Percentiles rank a stretch among this genome's conserved stretches.
These are phyloP conservation scores for Fusarium albidum DNA, from an alignment of 2,329 filamentous ascomycete species.

Conservation along the genomic window DNA sequence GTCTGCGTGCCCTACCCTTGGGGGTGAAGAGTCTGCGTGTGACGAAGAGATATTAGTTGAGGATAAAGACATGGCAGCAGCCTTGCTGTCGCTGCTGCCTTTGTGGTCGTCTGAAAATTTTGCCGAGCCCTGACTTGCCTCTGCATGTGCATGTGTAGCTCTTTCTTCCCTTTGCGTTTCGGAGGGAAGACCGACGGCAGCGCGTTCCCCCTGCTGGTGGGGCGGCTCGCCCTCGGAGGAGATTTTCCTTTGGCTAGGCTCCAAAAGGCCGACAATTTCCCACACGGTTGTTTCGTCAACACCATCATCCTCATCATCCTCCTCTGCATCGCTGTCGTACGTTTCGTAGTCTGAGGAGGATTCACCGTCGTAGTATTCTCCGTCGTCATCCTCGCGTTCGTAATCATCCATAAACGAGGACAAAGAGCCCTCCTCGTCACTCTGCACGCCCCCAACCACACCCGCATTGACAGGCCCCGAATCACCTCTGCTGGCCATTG, in stretches of 20 bases:
- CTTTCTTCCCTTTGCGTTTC: constrained; percentile 16
- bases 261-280: constrained; percentile 69
- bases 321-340: constrained; percentile 44
- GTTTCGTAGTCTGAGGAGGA: constrained; percentile 34
- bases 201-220: constrained; percentile 19
- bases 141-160: background rate
- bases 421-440: constrained; percentile 42
- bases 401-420: constrained; percentile 68
- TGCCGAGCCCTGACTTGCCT: background rate
- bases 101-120: constrained; percentile 22
- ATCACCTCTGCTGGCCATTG: constrained; percentile 48
- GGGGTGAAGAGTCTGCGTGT: constrained; percentile 14
- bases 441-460: constrained; percentile 40
- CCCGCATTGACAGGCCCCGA: constrained; percentile 9
- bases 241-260: constrained; percentile 57
- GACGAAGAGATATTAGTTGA: constrained; percentile 31
- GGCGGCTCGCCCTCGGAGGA: constrained; percentile 11
- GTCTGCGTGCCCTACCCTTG: background rate
- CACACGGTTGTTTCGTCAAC: constrained; percentile 70
- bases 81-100: background rate
- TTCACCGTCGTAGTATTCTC: constrained; percentile 40
- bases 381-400: constrained; percentile 59
- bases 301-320: constrained; percentile 58
- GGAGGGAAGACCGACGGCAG: constrained; percentile 23
- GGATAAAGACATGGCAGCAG: constrained; percentile 8